These are phyloP conservation scores for Phaseolus lunatus DNA, from an alignment of 306 rosid genomes.

Conservation along the genomic window DNA sequence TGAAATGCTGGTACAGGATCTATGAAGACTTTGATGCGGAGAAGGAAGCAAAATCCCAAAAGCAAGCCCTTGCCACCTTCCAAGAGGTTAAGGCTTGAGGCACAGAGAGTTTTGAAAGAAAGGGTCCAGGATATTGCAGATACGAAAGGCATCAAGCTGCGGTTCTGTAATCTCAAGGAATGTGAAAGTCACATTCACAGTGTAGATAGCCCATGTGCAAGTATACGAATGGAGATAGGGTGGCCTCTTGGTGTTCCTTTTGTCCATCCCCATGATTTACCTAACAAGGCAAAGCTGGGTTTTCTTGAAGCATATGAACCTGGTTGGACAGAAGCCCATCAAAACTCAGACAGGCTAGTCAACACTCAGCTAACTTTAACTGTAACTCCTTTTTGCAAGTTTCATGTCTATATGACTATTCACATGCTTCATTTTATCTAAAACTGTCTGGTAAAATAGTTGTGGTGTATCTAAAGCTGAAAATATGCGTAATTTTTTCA, in stretches of 20 bases:
- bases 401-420: constrained; percentile 45
- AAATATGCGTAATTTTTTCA: constrained; percentile 27
- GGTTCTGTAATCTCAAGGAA: constrained; percentile 95
- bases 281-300: constrained; percentile 96
- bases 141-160: constrained; percentile 95
- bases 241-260: constrained; percentile 99
- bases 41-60: constrained; percentile 82
- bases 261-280: constrained; percentile 98
- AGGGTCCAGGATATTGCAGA: constrained; percentile 98
- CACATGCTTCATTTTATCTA: constrained; percentile 17
- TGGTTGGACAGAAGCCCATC: constrained; percentile 96
- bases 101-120: constrained; percentile 95
- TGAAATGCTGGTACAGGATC: constrained; percentile 99
- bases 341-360: constrained; percentile 89
- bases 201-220: constrained; percentile 92
- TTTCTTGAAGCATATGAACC: constrained; percentile 99
- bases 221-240: constrained; percentile 85
- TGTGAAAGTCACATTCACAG: constrained; percentile 88
- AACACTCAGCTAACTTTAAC: constrained; percentile 69
- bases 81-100: constrained; percentile 96
- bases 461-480: constrained; percentile 16
- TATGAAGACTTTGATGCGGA: constrained; percentile 69
- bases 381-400: constrained; percentile 60
- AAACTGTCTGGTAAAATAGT: constrained; percentile 25
- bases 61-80: constrained; percentile 97